Percentiles rank a stretch among this genome's conserved stretches.
These are phyloP conservation scores for Ceratocystis harringtonii DNA, from an alignment of 2,329 filamentous ascomycete species.

Conservation along the genomic window DNA sequence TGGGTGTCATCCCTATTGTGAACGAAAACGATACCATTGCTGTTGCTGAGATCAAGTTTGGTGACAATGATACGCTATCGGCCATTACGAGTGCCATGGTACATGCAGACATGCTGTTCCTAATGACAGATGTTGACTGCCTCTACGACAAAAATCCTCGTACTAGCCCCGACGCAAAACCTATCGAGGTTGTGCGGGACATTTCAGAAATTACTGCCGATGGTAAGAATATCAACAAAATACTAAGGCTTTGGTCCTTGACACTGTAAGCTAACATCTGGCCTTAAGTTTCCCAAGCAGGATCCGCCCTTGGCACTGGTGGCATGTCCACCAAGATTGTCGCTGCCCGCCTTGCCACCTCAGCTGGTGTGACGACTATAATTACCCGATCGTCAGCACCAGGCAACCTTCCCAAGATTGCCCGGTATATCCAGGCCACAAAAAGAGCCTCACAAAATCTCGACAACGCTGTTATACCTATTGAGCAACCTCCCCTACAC, in stretches of 20 bases:
- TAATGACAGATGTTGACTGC: slow-evolving; percentile 98
- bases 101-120: slow-evolving; percentile 86
- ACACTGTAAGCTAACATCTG: slow-evolving; percentile 18
- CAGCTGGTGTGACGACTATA: slow-evolving; percentile 86
- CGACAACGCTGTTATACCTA: slow-evolving; percentile 18
- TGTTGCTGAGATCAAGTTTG: slow-evolving; percentile 97
- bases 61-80: slow-evolving; percentile 93
- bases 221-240: slow-evolving; percentile 30
- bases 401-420: slow-evolving; percentile 78
- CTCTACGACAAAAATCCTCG: slow-evolving; percentile 93
- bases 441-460: slow-evolving; percentile 20
- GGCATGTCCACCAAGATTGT: slow-evolving; percentile 98
- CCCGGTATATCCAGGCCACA: slow-evolving; percentile 57
- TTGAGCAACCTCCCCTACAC: slow-evolving; percentile 51
- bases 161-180: slow-evolving; percentile 65
- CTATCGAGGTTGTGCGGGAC: slow-evolving; percentile 86
- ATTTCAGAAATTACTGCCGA: slow-evolving; percentile 72
- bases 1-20: slow-evolving; percentile 95
- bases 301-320: slow-evolving; percentile 78
- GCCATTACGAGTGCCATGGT: slow-evolving; percentile 97
- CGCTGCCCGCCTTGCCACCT: slow-evolving; percentile 79
- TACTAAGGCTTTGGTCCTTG: background rate
- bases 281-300: slow-evolving; percentile 61
- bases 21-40: slow-evolving; percentile 97
- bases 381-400: slow-evolving; percentile 91